Evolutionary conservation across 805 yeast species (phyloP).

Genomic region (Jamesozyma piceae): DNA sequence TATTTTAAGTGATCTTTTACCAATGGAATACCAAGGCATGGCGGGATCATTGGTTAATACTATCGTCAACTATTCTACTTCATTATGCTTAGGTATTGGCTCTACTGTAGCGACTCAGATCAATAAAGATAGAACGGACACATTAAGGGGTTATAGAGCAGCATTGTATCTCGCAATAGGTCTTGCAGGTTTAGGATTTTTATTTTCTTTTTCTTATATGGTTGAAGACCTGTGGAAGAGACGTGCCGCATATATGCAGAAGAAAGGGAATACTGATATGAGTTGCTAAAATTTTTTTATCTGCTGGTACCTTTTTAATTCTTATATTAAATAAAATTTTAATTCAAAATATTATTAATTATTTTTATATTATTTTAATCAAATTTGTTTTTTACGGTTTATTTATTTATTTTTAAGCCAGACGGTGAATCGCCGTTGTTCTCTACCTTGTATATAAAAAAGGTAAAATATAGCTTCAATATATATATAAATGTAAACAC

Average conservation of each 20-base stretch:
- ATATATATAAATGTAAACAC: too few species aligned
- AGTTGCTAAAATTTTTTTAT: too few species aligned
- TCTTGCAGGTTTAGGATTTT: slow-evolving; percentile 30
- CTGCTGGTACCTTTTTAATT: too few species aligned
- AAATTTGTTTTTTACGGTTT: background rate
- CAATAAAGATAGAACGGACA: slow-evolving; percentile 15
- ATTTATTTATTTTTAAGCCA: too few species aligned
- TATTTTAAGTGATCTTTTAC: slow-evolving; percentile 49
- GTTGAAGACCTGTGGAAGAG: slow-evolving; percentile 8
- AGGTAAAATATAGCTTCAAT: too few species aligned
- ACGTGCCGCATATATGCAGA: slow-evolving; percentile 2
- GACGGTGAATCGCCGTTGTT: too few species aligned
- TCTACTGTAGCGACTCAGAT: slow-evolving; percentile 50
- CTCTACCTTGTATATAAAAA: too few species aligned
- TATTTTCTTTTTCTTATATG: slow-evolving; percentile 14
- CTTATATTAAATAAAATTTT: too few species aligned
- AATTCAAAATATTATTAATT: background rate
- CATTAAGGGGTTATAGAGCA: slow-evolving; percentile 41
- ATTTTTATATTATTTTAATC: background rate
- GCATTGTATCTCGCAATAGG: slow-evolving; percentile 58
- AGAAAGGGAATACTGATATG: background rate
- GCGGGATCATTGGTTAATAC: slow-evolving; percentile 69
- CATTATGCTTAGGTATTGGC: slow-evolving; percentile 59
- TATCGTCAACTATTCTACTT: slow-evolving; percentile 60
- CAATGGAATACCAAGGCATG: slow-evolving; percentile 61